Evolutionary conservation across 1,284 basidiomycete genomes (phyloP).

Genomic region (Ganoderma lingzhi): DNA sequence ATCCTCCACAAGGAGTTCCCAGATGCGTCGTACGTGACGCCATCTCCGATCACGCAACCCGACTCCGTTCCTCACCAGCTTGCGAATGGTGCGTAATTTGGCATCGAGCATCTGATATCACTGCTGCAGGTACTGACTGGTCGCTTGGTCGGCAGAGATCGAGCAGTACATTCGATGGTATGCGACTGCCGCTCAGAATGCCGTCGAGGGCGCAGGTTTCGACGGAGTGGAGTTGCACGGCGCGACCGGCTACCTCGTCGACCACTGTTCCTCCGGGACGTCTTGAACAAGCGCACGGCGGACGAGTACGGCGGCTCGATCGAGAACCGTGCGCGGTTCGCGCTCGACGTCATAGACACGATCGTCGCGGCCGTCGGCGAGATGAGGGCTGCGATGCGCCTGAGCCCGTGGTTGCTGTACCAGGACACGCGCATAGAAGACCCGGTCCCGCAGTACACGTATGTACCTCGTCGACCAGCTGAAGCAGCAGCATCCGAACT

Average conservation of each 20-base stretch:
- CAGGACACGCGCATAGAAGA: constrained; percentile 46
- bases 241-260: constrained; percentile 49
- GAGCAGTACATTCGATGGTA: constrained; percentile 49
- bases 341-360: constrained; percentile 56
- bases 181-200: constrained; percentile 50
- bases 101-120: background rate
- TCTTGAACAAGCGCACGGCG: constrained; percentile 59
- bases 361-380: constrained; percentile 48
- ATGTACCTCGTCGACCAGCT: constrained; percentile 48
- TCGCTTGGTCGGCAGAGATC: constrained; percentile 43
- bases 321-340: constrained; percentile 60
- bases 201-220: constrained; percentile 52
- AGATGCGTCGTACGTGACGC: constrained; percentile 41
- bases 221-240: constrained; percentile 49
- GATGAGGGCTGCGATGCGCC: constrained; percentile 51
- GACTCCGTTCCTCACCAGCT: constrained; percentile 34
- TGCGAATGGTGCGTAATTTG: constrained; percentile 7
- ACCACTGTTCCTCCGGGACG: constrained; percentile 53
- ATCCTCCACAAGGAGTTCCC: constrained; percentile 38
- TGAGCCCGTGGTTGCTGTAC: constrained; percentile 25
- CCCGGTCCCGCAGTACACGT: constrained; percentile 54
- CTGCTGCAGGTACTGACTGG: background rate
- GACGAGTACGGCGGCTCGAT: constrained; percentile 67
- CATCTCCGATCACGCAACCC: constrained; percentile 44
- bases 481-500: constrained; percentile 47